These are phyloP conservation scores for Aspergillus biplanus DNA, from an alignment of 495 filamentous ascomycete genomes.

Conservation along the genomic window DNA sequence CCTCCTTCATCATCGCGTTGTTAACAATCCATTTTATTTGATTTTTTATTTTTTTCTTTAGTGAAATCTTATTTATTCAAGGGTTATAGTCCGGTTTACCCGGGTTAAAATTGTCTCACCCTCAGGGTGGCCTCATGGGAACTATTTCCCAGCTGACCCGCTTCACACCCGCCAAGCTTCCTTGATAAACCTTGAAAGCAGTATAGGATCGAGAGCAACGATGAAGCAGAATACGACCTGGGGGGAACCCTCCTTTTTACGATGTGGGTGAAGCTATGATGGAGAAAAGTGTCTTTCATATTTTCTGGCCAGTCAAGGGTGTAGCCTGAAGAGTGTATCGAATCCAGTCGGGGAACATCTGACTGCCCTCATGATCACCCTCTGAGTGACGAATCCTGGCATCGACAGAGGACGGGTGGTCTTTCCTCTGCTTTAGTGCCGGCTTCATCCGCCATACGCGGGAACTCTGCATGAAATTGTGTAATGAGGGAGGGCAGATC, in stretches of 20 bases:
- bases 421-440: constrained; percentile 18
- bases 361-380: constrained; percentile 7
- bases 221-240: background rate
- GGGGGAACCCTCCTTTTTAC: background rate
- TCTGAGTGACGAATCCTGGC: constrained; percentile 1
- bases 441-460: constrained; percentile 17
- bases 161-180: background rate
- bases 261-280: background rate
- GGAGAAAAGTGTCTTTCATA: background rate
- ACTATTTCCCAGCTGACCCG: background rate
- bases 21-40: background rate
- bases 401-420: background rate
- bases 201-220: background rate
- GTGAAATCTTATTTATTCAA: background rate
- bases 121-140: background rate
- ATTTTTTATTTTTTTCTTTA: background rate
- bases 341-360: background rate
- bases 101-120: constrained; percentile 2
- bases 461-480: constrained; percentile 13
- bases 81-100: background rate
- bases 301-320: background rate
- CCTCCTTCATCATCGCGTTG: background rate
- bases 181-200: background rate
- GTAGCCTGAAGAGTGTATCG: background rate
- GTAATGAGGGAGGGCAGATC: constrained; percentile 4